phyloP scores from a whole-genome alignment of 345 rosid species.

The Eucalyptus lansdowneana region DNA sequence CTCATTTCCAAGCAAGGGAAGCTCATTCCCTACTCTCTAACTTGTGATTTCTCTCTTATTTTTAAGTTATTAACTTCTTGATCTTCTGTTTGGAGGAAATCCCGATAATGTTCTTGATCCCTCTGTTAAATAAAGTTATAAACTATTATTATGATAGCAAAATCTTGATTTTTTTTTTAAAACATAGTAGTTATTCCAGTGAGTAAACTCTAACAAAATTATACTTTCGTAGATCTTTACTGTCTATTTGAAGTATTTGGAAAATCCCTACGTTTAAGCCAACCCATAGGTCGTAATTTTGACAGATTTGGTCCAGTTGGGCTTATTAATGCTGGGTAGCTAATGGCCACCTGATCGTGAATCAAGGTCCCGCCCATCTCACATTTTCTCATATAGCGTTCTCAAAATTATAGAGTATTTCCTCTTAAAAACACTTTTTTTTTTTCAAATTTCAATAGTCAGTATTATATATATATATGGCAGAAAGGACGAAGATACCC shows the following conservation, averaged over 20 bases:
- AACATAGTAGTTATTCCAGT: not conserved
- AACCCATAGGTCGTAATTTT: not conserved
- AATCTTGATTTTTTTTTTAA: not conserved
- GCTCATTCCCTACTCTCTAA: not conserved
- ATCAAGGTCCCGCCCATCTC: not conserved
- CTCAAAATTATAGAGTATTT: not conserved
- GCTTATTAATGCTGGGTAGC: not conserved
- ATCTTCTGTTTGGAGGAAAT: not conserved
- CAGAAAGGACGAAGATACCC: not conserved
- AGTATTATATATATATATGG: not conserved
- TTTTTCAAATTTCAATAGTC: not conserved
- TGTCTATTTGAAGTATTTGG: not conserved
- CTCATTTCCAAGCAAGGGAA: not conserved
- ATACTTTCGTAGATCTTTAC: not conserved
- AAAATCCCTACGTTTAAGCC: not conserved
- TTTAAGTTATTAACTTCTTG: not conserved
- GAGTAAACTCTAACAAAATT: not conserved
- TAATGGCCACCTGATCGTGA: not conserved
- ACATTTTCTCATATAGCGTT: not conserved
- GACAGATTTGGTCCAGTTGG: not conserved
- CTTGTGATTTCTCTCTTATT: not conserved
- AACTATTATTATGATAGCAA: not conserved
- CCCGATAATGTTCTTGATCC: not conserved
- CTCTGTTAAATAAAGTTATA: not conserved
- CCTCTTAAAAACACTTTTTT: not conserved